These are phyloP conservation scores for Pichia insulana DNA, from an alignment of 805 yeast genomes.

Conservation along the genomic window DNA sequence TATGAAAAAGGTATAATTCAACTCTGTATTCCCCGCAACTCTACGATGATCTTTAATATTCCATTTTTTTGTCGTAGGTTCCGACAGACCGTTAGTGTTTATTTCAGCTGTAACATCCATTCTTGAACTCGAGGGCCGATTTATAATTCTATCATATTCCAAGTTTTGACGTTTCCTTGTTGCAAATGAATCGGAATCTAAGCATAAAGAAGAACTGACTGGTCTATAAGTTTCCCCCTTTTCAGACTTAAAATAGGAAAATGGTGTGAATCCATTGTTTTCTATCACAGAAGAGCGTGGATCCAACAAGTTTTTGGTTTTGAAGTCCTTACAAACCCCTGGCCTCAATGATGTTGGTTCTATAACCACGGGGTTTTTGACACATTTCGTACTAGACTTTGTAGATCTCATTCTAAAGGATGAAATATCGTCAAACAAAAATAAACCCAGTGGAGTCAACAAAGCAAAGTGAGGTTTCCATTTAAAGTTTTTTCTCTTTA, in stretches of 20 bases:
- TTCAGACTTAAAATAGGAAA: conserved; percentile 7
- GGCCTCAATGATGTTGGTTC: conserved; percentile 21
- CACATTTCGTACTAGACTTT: conserved; percentile 8
- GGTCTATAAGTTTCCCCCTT: conserved; percentile 13
- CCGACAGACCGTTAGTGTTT: not conserved
- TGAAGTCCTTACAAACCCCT: not conserved
- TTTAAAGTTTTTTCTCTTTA: conserved; percentile 10
- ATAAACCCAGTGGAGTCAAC: conserved; percentile 42
- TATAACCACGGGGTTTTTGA: conserved; percentile 18
- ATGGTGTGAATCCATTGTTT: not conserved
- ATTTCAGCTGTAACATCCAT: not conserved
- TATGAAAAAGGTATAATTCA: conserved; percentile 28
- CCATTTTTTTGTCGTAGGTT: not conserved
- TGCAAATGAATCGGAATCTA: conserved; percentile 24
- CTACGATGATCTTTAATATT: not conserved
- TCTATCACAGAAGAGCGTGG: not conserved
- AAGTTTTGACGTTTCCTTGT: conserved; percentile 19
- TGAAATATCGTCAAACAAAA: conserved; percentile 35
- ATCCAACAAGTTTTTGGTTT: not conserved
- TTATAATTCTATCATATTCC: conserved; percentile 19
- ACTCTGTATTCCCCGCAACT: not conserved
- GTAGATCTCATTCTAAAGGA: conserved; percentile 26
- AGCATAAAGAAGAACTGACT: conserved; percentile 20
- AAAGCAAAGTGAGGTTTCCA: conserved; percentile 41
- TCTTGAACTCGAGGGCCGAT: conserved; percentile 1